phyloP scores from a whole-genome alignment of 1,139 yeast species.

The Debaryomyces nepalensis region DNA sequence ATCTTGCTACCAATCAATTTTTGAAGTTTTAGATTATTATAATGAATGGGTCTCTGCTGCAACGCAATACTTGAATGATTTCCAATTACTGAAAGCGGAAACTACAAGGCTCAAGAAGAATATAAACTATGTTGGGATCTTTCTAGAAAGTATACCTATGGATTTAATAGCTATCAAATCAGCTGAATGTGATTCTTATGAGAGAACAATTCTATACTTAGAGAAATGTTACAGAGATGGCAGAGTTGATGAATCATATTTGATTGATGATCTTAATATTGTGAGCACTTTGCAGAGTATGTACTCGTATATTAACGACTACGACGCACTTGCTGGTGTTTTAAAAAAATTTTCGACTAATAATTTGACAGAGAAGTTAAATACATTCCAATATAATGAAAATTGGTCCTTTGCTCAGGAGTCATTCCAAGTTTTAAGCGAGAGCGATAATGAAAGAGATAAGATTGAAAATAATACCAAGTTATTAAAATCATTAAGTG shows the following conservation, averaged over 20 bases:
- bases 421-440: constrained; percentile 74
- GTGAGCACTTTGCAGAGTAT: constrained; percentile 68
- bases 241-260: constrained; percentile 34
- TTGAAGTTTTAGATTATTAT: constrained; percentile 81
- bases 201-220: constrained; percentile 84
- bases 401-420: constrained; percentile 89
- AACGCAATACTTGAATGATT: constrained; percentile 34
- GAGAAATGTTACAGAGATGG: constrained; percentile 71
- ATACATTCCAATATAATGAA: constrained; percentile 82
- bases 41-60: constrained; percentile 69
- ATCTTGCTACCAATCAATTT: constrained; percentile 71
- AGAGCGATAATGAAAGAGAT: constrained; percentile 35
- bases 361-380: constrained; percentile 70
- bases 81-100: constrained; percentile 24
- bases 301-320: constrained; percentile 86
- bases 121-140: constrained; percentile 43
- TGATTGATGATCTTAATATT: constrained; percentile 41
- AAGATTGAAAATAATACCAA: constrained; percentile 39
- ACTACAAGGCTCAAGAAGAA: constrained; percentile 30
- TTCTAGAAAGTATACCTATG: constrained; percentile 63
- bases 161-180: constrained; percentile 77
- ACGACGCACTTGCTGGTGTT: constrained; percentile 89
- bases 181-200: constrained; percentile 82
- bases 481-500: constrained; percentile 42
- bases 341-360: constrained; percentile 73